Conservation (phyloP, 2,329 filamentous ascomycete species). For the Fusarium pseudoanthophilum region DNA sequence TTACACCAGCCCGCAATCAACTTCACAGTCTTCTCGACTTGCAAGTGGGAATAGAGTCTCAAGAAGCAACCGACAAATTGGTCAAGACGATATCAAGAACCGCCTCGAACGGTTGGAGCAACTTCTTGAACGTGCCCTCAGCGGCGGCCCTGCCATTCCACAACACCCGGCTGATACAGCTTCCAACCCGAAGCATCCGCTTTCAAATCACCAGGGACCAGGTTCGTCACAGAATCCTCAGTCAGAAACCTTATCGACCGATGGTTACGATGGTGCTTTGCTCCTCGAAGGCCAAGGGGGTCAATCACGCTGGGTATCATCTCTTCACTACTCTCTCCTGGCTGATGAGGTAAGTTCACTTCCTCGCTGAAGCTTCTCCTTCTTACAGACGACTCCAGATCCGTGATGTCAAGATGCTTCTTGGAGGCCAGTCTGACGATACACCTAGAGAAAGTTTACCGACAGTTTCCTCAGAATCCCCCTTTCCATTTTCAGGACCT, state of each 20-base stretch:
- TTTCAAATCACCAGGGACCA: background rate
- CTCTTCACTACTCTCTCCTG: slow-evolving; percentile 4
- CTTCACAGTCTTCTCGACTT: background rate
- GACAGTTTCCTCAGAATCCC: background rate
- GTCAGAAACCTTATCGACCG: background rate
- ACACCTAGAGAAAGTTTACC: background rate
- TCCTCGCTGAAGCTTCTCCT: background rate
- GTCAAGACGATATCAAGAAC: background rate
- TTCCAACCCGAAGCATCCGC: fast-evolving
- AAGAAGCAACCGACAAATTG: background rate
- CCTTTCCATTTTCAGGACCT: background rate
- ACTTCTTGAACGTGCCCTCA: background rate
- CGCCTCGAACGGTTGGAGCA: background rate
- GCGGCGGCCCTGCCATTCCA: too few relatives aligned
- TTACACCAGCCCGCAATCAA: background rate
- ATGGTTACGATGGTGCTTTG: slow-evolving; percentile 3
- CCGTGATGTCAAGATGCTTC: background rate
- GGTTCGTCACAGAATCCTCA: background rate
- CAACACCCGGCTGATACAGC: background rate
- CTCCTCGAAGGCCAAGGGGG: background rate
- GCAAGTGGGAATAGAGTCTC: background rate
- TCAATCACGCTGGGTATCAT: slow-evolving; percentile 4
- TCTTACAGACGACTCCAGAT: background rate
- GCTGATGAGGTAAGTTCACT: background rate
- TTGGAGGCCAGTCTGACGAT: background rate